Evolutionary conservation across 345 rosid species (phyloP), one percentile per base, ranked within the genome.

Genomic region (Barbarea vulgaris): DNA sequence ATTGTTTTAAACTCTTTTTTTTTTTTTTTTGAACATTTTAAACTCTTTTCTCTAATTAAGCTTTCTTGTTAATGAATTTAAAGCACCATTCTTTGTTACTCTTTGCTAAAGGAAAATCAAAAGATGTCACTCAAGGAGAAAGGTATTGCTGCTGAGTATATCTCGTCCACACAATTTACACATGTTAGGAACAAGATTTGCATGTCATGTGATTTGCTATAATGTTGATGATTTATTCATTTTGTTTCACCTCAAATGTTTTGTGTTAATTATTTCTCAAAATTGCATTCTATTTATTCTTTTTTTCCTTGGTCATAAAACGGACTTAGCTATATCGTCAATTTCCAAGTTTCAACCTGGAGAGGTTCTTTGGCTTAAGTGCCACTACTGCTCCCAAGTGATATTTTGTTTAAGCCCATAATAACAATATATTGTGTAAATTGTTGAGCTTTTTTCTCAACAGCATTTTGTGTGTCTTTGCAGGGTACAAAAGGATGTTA

Each of bases 331-430:
- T 94, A 91, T n/a, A n/a, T 76, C 87, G 91, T 64, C 87, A 90
- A 79, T 93, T n/a, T n/a, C n/a, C n/a, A n/a, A n/a, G n/a, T 94
- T 78, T 94, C 97, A 57, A 83, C 93, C 75, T 75, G 90, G 79
- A 84, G 97, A 81, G 85, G 73, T 69, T 81, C 48, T 72, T 76
- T 94, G 69, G 87, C 91, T 81, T 91, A 81, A 94, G 97, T 2
- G 98, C 97, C 55, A 91, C 98, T 75, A 97, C 98, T 77, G 91
- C 79, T 85, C 97, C 95, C n/a, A 90, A 88, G 98, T 94, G 69
- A 73, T 85, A 28, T 80, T 54, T 46, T 61, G 15, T 70, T 36
- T 19, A 59, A 70, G 41, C 70, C 52, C 51, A 69, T n/a, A n/a
- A n/a, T n/a, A n/a, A n/a, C n/a, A n/a, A n/a, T n/a, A n/a, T n/a